phyloP scores from a whole-genome alignment of 2,329 filamentous ascomycete genomes.

The Nothophaeocryptopus gaeumannii region DNA sequence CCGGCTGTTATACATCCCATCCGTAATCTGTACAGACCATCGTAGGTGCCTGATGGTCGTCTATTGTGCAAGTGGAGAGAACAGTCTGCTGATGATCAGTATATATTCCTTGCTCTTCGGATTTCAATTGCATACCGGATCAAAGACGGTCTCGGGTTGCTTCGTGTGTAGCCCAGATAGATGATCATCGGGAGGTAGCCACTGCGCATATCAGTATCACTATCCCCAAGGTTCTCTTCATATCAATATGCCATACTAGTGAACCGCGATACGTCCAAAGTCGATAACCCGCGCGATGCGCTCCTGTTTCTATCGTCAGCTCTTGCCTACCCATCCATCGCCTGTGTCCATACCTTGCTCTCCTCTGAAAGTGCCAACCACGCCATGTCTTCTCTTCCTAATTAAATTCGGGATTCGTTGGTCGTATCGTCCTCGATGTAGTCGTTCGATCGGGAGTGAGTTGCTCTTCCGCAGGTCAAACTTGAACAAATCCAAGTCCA shows the following conservation, averaged over 20 bases:
- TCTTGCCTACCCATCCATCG: not conserved
- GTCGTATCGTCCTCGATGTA: not conserved
- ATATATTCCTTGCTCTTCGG: too few species aligned
- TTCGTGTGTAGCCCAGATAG: slow-evolving; percentile 95
- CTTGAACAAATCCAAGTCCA: not conserved
- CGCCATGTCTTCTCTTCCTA: slow-evolving; percentile 23
- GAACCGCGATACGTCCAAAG: slow-evolving; percentile 85
- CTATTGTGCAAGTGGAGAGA: slow-evolving; percentile 35
- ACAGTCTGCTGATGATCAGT: slow-evolving; percentile 24
- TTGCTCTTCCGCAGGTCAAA: not conserved
- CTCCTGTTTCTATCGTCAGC: slow-evolving; percentile 61
- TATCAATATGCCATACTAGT: slow-evolving; percentile 67
- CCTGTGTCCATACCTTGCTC: slow-evolving; percentile 68
- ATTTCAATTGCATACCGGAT: slow-evolving; percentile 66
- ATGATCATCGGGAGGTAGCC: slow-evolving; percentile 95
- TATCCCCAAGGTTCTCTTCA: not conserved
- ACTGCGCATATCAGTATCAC: slow-evolving; percentile 47
- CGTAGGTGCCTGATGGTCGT: slow-evolving; percentile 5
- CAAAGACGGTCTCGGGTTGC: slow-evolving; percentile 80
- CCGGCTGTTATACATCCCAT: slow-evolving; percentile 20
- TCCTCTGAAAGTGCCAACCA: slow-evolving; percentile 78
- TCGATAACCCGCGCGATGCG: slow-evolving; percentile 97
- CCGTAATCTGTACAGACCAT: slow-evolving; percentile 6
- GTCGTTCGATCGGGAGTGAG: not conserved
- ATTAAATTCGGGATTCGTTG: too few species aligned